Conservation (phyloP, 805 yeast genomes). For the Saccharomycopsis sp. region DNA sequence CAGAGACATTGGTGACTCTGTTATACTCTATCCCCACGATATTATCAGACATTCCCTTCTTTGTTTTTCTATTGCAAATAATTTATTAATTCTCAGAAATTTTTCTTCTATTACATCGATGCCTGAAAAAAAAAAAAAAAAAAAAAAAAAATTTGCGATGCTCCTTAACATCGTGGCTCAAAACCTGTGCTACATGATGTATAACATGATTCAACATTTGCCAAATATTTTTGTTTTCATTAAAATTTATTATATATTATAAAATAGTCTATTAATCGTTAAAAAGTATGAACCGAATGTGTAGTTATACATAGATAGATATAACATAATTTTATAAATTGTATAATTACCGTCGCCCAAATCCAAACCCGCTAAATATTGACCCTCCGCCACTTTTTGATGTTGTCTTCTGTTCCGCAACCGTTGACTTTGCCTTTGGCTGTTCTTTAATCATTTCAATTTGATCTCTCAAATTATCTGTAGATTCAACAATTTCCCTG, state of each 20-base stretch:
- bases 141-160: not conserved
- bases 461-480: conserved; percentile 1
- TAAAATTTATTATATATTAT: not conserved
- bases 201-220: not conserved
- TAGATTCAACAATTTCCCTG: conserved; percentile 9
- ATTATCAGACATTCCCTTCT: conserved; percentile 32
- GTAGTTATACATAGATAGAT: not conserved
- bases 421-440: not conserved
- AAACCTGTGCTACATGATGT: not conserved
- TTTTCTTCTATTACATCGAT: not conserved
- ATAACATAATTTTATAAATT: not conserved
- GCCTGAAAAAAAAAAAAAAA: not conserved
- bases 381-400: conserved; percentile 1
- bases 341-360: not conserved
- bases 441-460: not conserved
- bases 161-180: not conserved
- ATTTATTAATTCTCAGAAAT: not conserved
- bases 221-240: not conserved
- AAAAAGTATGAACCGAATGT: not conserved
- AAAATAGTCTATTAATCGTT: not conserved
- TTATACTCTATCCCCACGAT: conserved; percentile 84
- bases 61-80: not conserved
- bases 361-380: conserved; percentile 16
- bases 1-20: conserved; percentile 81
- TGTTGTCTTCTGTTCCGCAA: no score